phyloP scores from a whole-genome alignment of 352 stramenopile genomes.

The Globisporangium polare region DNA sequence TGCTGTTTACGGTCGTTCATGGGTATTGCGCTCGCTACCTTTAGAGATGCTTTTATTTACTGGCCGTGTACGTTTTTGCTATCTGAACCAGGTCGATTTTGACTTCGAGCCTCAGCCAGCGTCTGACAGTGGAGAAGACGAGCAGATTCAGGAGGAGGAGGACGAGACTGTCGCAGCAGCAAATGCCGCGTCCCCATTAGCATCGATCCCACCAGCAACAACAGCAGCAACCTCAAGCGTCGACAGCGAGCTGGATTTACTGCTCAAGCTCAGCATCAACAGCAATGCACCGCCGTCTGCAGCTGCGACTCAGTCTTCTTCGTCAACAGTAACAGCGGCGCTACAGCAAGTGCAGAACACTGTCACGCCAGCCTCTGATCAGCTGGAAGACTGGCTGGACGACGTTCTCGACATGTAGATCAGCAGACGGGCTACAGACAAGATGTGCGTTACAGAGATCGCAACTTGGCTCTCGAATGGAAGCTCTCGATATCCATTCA shows the following conservation, averaged over 20 bases:
- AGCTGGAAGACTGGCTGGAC: conserved; percentile 73
- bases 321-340: conserved; percentile 1
- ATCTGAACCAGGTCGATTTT: conserved; percentile 29
- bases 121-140: conserved; percentile 10
- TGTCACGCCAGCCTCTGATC: conserved; percentile 17
- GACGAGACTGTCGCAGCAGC: conserved; percentile 8
- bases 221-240: conserved; percentile 2
- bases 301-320: conserved; percentile 1
- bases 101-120: conserved; percentile 26
- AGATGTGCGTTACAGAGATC: no score
- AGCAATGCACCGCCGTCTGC: conserved; percentile 2
- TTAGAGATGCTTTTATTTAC: no score
- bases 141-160: conserved; percentile 1
- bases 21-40: no score
- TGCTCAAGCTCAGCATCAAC: conserved; percentile 47
- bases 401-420: conserved; percentile 50
- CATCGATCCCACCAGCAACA: not conserved
- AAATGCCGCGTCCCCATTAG: not conserved
- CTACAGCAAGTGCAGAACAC: not conserved
- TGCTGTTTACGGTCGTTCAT: not conserved
- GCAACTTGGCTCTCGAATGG: no score
- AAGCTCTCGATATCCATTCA: not conserved
- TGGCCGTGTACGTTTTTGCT: no score
- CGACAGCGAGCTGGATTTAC: conserved; percentile 35
- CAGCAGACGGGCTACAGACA: not conserved